Evolutionary conservation across 352 stramenopile species (phyloP), one percentile per base, ranked within the genome.

Genomic region (Chrysophaeum taylorii): DNA sequence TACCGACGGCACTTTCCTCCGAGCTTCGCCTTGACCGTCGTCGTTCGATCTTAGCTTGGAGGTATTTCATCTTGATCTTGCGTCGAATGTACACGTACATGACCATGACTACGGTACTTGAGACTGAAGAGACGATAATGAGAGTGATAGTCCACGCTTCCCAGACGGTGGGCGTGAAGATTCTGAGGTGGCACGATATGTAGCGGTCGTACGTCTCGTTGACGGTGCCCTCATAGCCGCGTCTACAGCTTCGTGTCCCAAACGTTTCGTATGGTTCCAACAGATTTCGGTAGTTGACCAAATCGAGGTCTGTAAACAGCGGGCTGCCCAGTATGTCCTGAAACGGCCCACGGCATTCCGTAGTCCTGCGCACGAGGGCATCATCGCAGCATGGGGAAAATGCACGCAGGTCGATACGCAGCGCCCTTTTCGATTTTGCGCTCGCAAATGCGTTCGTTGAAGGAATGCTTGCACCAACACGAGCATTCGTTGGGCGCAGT

Each of bases 151-250:
- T 83, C 33, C 81, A 64, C 18, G 71, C 45, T 9, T 75, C 50
- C 31, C 64, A 79, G 45, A 75, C 53, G 1, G 82, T 89, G 2
- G 94, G 93, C 64, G 92, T 85, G 76, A 96, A 96, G 64, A 98
- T 96, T 72, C 87, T 84, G 35, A 98, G 73, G 78, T 98, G 93
- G 73, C 94, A 98, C 54, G 83, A 96, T 31, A 84, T 72, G 70
- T 97, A 96, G 29, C 85, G 76, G 25, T 93, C 91, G 27, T 61
- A 61, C 27, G 92, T 64, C 14, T 75, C 79, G 70, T 97, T 88
- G 48, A 93, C 83, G 39, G 94, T 78, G 2, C 92, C 93, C 75
- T 97, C 88, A 73, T 94, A 98, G 0, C 94, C 93, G 66, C 92
- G 89, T 5, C 83, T 82, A 69, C 93, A 98, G 68, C 87, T 76